Evolutionary conservation across 805 yeast genomes (phyloP).

Genomic region (Alloascoidea hylecoeti): DNA sequence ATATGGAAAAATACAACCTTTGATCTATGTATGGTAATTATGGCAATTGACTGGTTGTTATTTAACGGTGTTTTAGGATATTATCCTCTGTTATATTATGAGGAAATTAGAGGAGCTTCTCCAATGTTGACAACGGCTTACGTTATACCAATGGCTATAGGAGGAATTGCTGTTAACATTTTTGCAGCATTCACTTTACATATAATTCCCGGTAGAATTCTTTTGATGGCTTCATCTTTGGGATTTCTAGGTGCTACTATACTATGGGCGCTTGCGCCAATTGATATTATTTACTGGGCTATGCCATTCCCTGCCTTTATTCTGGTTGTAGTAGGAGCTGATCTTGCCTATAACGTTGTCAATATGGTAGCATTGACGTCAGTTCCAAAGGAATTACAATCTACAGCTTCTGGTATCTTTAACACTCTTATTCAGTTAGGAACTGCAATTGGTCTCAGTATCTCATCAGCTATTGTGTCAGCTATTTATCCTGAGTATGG

Average conservation of each 20-base stretch:
- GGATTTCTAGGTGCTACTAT: conserved; percentile 23
- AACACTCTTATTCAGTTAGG: conserved; percentile 28
- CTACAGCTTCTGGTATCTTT: conserved; percentile 33
- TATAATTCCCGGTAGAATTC: conserved; percentile 23
- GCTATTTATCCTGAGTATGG: conserved; percentile 10
- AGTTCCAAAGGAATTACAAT: conserved; percentile 23
- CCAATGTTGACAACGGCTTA: conserved; percentile 29
- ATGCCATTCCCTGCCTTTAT: conserved; percentile 30
- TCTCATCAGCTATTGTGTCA: conserved; percentile 23
- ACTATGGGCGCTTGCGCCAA: conserved; percentile 26
- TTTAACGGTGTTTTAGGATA: conserved; percentile 26
- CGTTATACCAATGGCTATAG: conserved; percentile 27
- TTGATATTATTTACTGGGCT: conserved; percentile 23
- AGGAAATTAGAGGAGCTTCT: conserved; percentile 21
- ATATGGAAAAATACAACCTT: conserved; percentile 26
- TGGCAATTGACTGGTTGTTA: conserved; percentile 25
- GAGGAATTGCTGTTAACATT: conserved; percentile 26
- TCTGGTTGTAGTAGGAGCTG: conserved; percentile 30
- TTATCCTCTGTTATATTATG: conserved; percentile 28
- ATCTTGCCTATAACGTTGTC: conserved; percentile 29
- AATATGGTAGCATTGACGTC: conserved; percentile 27
- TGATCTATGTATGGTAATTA: conserved; percentile 23
- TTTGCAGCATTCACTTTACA: conserved; percentile 34
- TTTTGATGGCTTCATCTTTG: conserved; percentile 20
- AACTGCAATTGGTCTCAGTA: conserved; percentile 26